A percentile compares a stretch with the other conserved stretches of the same genome.
These are phyloP conservation scores for Apiotrichum mycotoxinovorans DNA, from an alignment of 1,284 basidiomycete species.

Conservation along the genomic window DNA sequence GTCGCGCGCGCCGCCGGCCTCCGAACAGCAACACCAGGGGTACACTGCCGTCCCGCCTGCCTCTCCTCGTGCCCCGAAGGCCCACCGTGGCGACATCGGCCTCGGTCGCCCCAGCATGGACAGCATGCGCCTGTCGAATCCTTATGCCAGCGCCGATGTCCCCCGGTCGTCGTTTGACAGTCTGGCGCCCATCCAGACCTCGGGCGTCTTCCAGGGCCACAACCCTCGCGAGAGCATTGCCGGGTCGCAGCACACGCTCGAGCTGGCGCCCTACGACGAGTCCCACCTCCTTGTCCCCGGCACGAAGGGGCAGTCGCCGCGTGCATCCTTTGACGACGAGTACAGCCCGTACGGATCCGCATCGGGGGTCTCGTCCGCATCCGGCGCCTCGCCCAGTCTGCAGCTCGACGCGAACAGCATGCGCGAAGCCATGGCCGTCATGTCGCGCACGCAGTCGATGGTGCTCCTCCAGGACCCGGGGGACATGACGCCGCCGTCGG, in stretches of 20 bases:
- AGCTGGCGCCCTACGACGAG: constrained; percentile 5
- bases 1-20: too few relatives aligned
- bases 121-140: not conserved
- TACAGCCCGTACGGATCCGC: constrained; percentile 9
- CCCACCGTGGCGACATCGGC: not conserved
- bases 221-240: not conserved
- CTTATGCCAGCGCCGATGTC: not conserved
- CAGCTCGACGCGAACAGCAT: too few relatives aligned
- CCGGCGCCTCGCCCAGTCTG: too few relatives aligned
- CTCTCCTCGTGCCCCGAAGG: not conserved
- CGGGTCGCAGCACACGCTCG: not conserved
- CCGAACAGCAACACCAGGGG: not conserved
- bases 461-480: constrained; percentile 39
- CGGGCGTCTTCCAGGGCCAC: not conserved
- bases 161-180: not conserved
- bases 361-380: too few relatives aligned
- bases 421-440: constrained; percentile 5
- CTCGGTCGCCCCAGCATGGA: not conserved
- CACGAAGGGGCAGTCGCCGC: not conserved
- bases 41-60: constrained; percentile 3
- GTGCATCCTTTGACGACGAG: not conserved
- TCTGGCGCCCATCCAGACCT: not conserved
- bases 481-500: not conserved
- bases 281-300: too few relatives aligned
- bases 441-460: constrained; percentile 41